phyloP scores from a whole-genome alignment of 2,329 filamentous ascomycete species.

The Aureobasidium sp. region DNA sequence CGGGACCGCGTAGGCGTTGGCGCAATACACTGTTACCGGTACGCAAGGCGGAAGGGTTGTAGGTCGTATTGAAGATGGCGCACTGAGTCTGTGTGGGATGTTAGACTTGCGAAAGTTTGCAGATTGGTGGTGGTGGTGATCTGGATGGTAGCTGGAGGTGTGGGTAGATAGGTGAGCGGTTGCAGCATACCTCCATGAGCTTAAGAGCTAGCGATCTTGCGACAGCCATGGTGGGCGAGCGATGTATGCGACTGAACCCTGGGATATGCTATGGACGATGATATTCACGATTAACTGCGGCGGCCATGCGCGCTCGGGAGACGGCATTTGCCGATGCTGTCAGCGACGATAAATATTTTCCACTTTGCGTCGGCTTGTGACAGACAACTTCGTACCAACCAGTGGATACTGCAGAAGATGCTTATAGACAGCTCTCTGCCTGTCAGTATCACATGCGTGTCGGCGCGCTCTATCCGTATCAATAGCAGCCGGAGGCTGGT shows the following conservation, averaged over 20 bases:
- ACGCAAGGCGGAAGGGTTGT: slow-evolving; percentile 75
- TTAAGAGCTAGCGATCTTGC: slow-evolving; percentile 51
- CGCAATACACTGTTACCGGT: slow-evolving; percentile 89
- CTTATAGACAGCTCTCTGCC: neutral
- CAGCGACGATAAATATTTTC: slow-evolving; percentile 6
- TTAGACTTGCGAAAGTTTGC: neutral
- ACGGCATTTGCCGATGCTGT: neutral
- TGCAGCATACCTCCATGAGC: slow-evolving; percentile 63
- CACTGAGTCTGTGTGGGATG: slow-evolving; percentile 63
- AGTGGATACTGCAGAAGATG: neutral
- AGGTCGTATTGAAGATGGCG: slow-evolving; percentile 82
- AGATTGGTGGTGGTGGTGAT: neutral
- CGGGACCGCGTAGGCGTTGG: slow-evolving; percentile 77
- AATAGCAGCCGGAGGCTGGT: neutral
- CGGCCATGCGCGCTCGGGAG: neutral
- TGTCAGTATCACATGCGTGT: neutral
- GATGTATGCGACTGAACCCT: neutral
- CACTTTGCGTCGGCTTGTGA: neutral
- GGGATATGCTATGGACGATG: neutral
- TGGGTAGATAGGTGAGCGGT: neutral
- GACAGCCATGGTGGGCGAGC: slow-evolving; percentile 40
- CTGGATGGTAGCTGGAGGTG: neutral
- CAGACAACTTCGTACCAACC: neutral
- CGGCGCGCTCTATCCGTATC: neutral
- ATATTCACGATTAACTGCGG: neutral